Conservation (phyloP, 306 rosid species). For the Vigna radiata region DNA sequence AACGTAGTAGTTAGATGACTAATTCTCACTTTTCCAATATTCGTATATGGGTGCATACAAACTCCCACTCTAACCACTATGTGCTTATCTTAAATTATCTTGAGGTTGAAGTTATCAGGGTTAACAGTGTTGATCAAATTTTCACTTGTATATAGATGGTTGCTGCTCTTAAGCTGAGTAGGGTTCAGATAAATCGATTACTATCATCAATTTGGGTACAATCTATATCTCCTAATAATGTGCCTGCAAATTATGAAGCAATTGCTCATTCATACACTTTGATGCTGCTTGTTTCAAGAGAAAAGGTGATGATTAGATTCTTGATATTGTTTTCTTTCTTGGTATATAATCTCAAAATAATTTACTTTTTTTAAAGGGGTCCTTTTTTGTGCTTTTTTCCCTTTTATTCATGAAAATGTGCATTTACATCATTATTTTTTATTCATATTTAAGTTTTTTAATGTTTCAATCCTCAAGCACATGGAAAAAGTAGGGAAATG, state of each 20-base stretch:
- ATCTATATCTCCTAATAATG: constrained; percentile 73
- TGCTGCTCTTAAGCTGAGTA: constrained; percentile 67
- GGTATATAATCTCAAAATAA: constrained; percentile 35
- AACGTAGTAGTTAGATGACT: background rate
- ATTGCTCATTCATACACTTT: constrained; percentile 84
- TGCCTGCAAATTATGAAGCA: constrained; percentile 93
- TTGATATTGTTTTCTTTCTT: constrained; percentile 9
- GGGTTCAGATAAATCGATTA: constrained; percentile 76
- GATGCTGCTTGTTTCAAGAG: constrained; percentile 75
- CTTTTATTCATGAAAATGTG: constrained; percentile 14
- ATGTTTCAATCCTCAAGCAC: constrained; percentile 12
- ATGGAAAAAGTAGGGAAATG: background rate
- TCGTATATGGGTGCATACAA: constrained; percentile 1
- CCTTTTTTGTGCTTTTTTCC: constrained; percentile 13
- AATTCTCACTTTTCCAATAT: constrained; percentile 16
- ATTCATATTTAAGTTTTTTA: constrained; percentile 11
- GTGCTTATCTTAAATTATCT: constrained; percentile 10
- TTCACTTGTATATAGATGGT: constrained; percentile 59
- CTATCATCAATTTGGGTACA: constrained; percentile 88
- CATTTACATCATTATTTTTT: constrained; percentile 9
- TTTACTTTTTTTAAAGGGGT: constrained; percentile 15
- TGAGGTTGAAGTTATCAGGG: constrained; percentile 30
- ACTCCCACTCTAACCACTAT: constrained; percentile 18
- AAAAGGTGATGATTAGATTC: constrained; percentile 66
- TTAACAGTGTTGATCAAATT: constrained; percentile 23